Evolutionary conservation across 305 asterid species (phyloP).

Genomic region (Fraxinus angustifolia): DNA sequence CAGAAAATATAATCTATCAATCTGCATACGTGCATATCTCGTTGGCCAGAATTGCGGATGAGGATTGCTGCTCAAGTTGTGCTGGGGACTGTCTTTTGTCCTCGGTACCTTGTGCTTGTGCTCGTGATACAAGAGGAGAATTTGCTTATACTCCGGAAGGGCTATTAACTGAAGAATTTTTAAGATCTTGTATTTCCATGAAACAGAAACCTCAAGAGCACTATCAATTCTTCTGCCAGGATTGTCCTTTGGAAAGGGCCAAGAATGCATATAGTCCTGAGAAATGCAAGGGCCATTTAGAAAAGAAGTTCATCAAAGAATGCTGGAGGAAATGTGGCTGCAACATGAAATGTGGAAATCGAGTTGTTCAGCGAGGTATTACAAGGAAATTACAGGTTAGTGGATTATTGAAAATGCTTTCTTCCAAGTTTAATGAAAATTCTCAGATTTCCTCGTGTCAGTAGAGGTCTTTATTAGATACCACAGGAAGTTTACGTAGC

Average conservation of each 20-base stretch:
- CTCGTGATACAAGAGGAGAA: constrained; percentile 68
- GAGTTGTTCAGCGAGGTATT: constrained; percentile 77
- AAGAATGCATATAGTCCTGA: constrained; percentile 33
- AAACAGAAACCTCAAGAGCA: constrained; percentile 34
- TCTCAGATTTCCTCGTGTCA: not conserved
- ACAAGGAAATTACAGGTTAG: constrained; percentile 65
- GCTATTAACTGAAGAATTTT: constrained; percentile 45
- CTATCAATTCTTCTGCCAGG: constrained; percentile 40
- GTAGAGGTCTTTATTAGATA: not conserved
- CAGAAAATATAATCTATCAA: constrained; percentile 40
- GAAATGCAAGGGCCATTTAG: constrained; percentile 64
- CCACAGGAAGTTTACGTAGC: not conserved
- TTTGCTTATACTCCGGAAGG: constrained; percentile 69
- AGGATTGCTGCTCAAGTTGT: constrained; percentile 60
- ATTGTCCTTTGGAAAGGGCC: constrained; percentile 78
- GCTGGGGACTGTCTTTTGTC: constrained; percentile 53
- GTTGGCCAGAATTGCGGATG: constrained; percentile 62
- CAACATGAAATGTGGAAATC: constrained; percentile 64
- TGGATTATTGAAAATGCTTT: not conserved
- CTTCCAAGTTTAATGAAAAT: not conserved
- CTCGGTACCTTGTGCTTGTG: constrained; percentile 63
- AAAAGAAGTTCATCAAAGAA: constrained; percentile 66
- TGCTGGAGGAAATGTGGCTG: constrained; percentile 91
- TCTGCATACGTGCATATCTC: constrained; percentile 48
- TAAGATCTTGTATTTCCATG: constrained; percentile 41